phyloP scores from a whole-genome alignment of 352 stramenopile species.

The Phytopythium kandeliae region DNA sequence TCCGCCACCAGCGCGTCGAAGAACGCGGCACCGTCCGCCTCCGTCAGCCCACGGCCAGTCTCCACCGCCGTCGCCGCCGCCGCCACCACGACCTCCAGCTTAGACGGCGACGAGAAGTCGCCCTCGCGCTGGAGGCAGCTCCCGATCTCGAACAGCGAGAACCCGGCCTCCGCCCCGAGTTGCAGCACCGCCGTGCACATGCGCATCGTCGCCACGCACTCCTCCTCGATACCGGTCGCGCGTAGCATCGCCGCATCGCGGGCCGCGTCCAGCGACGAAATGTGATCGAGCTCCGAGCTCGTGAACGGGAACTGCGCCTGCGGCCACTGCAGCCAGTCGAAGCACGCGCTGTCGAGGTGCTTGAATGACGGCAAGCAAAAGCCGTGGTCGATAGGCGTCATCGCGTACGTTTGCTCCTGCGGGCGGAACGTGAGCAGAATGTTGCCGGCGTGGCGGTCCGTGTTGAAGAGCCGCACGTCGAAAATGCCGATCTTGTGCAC shows the following conservation, averaged over 20 bases:
- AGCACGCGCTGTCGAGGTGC: slow-evolving; percentile 72
- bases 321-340: slow-evolving; percentile 87
- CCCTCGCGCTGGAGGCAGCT: slow-evolving; percentile 74
- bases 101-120: slow-evolving; percentile 70
- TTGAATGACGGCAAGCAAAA: slow-evolving; percentile 82
- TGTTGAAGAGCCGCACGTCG: slow-evolving; percentile 87
- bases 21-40: slow-evolving; percentile 29
- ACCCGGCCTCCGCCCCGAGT: slow-evolving; percentile 67
- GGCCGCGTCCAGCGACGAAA: slow-evolving; percentile 53
- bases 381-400: slow-evolving; percentile 88
- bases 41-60: slow-evolving; percentile 21
- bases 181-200: slow-evolving; percentile 74
- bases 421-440: slow-evolving; percentile 56
- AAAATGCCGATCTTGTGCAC: slow-evolving; percentile 89
- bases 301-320: slow-evolving; percentile 88
- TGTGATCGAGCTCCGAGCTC: slow-evolving; percentile 64
- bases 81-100: slow-evolving; percentile 65
- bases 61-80: slow-evolving; percentile 31
- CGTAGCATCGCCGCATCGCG: slow-evolving; percentile 59
- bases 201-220: slow-evolving; percentile 77
- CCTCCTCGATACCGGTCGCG: slow-evolving; percentile 71
- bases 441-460: slow-evolving; percentile 84
- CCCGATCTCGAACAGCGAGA: slow-evolving; percentile 84
- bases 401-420: slow-evolving; percentile 66
- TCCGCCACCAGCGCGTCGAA: slow-evolving; percentile 54